Base-by-base conservation (phyloP, 192 early-diverging fungal genomes). In the Backusella psychrophila region DNA sequence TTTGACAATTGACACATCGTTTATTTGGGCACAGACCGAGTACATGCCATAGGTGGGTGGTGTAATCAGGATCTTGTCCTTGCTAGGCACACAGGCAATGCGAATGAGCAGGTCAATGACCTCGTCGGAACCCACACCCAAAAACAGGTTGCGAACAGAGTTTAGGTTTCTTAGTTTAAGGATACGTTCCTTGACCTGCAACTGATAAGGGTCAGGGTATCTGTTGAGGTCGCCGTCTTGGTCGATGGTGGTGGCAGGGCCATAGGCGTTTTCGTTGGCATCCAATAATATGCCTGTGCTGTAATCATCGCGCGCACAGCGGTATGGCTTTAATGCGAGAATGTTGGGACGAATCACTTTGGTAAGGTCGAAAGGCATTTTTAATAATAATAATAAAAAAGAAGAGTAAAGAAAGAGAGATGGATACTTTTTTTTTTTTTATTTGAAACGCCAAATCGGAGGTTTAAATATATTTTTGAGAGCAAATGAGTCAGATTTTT, bases 21-120 rank as follows among this genome's bases (percentile, higher is more conserved):
- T 99, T 80, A 97, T 91, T 75, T 94, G 90, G 35, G 97, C 96
- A 53, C 88, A 91, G 19, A 97, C 96, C 23, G 89, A 87, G 86
- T 99, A 99, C 98, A 99, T 99, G 67, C 98, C 98, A 82, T 99
- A 99, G 31, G 97, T 98, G 4, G 98, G 98, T 75, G 97, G 97
- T 5, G 93, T 95, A 75, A 99, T 93, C 33, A 99, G 84, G 68
- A 99, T 90, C 81, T 95, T 92, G 78, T 99, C 98, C 71, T 87
- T 90, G 41, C 90, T 96, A 4, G 98, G 98, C 26, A 87, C 83
- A 84, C 97, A 97, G 26, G 93, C 93, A 59, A 98, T 91, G 52
- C 97, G 87, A 66, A 98, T 91, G 31, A 95, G 74, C 72, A 97
- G 78, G 79, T 99, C 98, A 73, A 99, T 96, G 67, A 93, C 89